Evolutionary conservation across 2,329 filamentous ascomycete species (phyloP).

Genomic region (Alternaria metachromatica): DNA sequence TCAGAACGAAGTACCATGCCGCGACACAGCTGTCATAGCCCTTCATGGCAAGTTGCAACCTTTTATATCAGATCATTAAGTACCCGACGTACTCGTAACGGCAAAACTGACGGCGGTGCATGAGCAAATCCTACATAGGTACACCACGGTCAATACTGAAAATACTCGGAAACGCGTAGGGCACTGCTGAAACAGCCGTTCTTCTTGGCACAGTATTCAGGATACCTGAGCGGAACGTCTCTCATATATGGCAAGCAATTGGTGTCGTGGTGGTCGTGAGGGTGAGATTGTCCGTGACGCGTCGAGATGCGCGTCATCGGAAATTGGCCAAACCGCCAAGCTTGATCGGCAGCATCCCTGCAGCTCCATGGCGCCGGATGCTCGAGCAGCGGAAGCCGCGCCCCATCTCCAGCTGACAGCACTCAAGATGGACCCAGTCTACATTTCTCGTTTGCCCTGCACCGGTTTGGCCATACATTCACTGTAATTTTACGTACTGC

Average conservation of each 20-base stretch:
- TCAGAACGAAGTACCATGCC: background rate
- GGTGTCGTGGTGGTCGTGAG: background rate
- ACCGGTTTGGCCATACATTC: background rate
- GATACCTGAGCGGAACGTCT: background rate
- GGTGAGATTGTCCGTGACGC: background rate
- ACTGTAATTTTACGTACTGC: background rate
- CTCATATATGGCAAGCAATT: background rate
- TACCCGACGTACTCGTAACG: background rate
- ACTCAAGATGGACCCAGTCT: background rate
- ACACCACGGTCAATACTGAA: background rate
- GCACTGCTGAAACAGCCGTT: background rate
- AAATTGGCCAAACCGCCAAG: background rate
- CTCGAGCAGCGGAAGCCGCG: background rate
- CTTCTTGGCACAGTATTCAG: background rate
- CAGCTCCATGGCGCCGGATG: background rate
- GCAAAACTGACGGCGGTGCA: background rate
- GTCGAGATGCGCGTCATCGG: background rate
- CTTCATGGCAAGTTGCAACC: background rate
- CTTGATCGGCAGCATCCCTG: background rate
- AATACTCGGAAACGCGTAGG: background rate
- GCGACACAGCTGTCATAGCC: background rate
- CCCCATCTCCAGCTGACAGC: background rate
- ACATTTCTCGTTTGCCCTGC: background rate
- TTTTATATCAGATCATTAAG: background rate
- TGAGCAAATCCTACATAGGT: background rate